These are phyloP conservation scores for Coemansia reversa DNA, from an alignment of 192 early-diverging fungal species.

Conservation along the genomic window DNA sequence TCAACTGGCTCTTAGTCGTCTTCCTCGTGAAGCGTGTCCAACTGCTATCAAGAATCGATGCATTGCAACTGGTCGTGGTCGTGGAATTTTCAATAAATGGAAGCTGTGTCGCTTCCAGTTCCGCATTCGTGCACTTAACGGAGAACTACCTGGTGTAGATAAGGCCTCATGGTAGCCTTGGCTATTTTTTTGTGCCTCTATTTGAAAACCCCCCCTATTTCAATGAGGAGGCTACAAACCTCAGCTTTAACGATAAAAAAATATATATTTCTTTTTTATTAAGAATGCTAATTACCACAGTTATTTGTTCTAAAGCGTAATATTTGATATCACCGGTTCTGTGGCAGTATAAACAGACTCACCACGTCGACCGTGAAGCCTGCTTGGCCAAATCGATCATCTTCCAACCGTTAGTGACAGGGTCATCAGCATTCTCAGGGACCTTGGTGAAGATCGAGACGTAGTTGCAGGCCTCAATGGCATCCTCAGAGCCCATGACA, in stretches of 20 bases:
- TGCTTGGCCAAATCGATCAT: constrained; percentile 90
- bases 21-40: constrained; percentile 63
- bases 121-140: constrained; percentile 73
- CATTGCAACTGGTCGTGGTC: constrained; percentile 70
- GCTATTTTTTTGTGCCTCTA: no score
- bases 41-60: constrained; percentile 72
- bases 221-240: neutral
- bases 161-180: constrained; percentile 72
- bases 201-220: no score
- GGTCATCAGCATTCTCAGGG: constrained; percentile 74
- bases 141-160: constrained; percentile 77
- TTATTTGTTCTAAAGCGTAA: neutral
- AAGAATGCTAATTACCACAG: neutral
- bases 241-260: neutral
- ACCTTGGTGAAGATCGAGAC: constrained; percentile 89
- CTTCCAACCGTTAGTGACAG: constrained; percentile 87
- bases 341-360: neutral
- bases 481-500: constrained; percentile 81
- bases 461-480: constrained; percentile 85
- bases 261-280: neutral
- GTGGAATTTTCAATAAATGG: constrained; percentile 74
- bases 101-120: constrained; percentile 77
- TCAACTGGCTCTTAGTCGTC: constrained; percentile 67
- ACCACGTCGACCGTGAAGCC: constrained; percentile 55
- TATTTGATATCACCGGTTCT: neutral